Conservation (phyloP, 2,329 filamentous ascomycete species). For the Penicillium aurantiogriseum region DNA sequence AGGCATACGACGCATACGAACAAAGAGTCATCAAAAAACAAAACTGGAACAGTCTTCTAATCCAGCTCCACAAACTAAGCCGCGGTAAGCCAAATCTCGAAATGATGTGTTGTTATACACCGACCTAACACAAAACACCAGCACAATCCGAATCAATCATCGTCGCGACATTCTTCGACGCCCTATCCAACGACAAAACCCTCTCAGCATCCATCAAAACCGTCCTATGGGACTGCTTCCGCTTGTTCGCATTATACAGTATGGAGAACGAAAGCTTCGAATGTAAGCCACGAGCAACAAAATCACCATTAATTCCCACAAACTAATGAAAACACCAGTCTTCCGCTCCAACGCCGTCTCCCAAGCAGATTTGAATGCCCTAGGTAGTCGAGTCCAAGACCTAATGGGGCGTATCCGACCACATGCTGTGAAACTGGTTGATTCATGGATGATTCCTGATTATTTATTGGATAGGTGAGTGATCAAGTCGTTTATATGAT, state of each 20-base stretch:
- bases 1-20: too few relatives aligned
- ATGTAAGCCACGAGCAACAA: background rate
- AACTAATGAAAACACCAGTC: background rate
- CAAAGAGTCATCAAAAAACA: too few relatives aligned
- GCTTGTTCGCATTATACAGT: conserved; percentile 50
- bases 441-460: conserved; percentile 54
- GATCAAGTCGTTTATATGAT: background rate
- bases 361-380: conserved; percentile 40
- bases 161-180: too few relatives aligned
- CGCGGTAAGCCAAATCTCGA: too few relatives aligned
- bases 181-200: too few relatives aligned
- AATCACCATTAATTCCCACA: background rate
- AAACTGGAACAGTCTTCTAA: too few relatives aligned
- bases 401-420: conserved; percentile 51
- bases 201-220: conserved; percentile 8
- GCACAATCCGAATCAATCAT: too few relatives aligned
- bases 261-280: conserved; percentile 42
- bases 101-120: too few relatives aligned
- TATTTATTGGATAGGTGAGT: conserved; percentile 48
- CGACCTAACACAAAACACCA: too few relatives aligned
- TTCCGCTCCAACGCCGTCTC: conserved; percentile 37
- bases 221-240: conserved; percentile 46
- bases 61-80: too few relatives aligned
- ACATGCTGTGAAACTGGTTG: conserved; percentile 53
- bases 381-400: conserved; percentile 45